Evolutionary conservation across 495 filamentous ascomycete genomes (phyloP).

Genomic region (Penicillium ochrochloron): DNA sequence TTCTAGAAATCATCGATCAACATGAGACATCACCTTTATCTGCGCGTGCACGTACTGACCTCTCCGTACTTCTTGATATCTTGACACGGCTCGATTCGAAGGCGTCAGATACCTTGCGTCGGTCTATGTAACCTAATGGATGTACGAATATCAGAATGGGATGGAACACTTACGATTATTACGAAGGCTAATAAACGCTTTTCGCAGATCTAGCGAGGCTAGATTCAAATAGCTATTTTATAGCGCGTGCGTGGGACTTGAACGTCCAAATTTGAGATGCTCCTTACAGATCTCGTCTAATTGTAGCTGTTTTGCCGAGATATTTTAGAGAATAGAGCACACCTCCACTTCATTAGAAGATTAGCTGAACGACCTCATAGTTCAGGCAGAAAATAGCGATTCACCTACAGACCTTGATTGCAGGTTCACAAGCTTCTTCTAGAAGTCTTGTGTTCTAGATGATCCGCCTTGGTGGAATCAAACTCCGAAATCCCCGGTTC

Average conservation of each 20-base stretch:
- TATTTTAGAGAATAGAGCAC: no score
- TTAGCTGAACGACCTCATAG: no score
- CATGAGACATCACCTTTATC: conserved; percentile 27
- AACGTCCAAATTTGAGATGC: no score
- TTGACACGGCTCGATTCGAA: conserved; percentile 30
- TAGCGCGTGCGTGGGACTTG: no score
- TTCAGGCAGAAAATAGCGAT: not conserved
- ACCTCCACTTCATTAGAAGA: no score
- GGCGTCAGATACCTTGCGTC: conserved; percentile 30
- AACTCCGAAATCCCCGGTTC: not conserved
- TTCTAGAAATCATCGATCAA: conserved; percentile 36
- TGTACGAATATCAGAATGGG: not conserved
- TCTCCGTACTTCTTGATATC: conserved; percentile 30
- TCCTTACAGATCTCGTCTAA: no score
- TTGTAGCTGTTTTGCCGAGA: no score
- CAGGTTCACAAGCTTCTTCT: not conserved
- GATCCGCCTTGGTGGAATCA: not conserved
- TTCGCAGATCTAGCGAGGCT: not conserved
- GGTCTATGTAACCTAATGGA: conserved; percentile 12
- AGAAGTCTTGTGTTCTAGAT: not conserved
- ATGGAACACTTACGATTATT: not conserved
- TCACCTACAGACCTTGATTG: not conserved
- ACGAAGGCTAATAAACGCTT: not conserved
- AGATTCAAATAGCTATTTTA: no score
- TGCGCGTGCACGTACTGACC: conserved; percentile 25